Percentiles rank a stretch among this genome's conserved stretches.
Evolutionary conservation across 2,329 filamentous ascomycete genomes (phyloP).

Genomic region (Fusarium armeniacum): DNA sequence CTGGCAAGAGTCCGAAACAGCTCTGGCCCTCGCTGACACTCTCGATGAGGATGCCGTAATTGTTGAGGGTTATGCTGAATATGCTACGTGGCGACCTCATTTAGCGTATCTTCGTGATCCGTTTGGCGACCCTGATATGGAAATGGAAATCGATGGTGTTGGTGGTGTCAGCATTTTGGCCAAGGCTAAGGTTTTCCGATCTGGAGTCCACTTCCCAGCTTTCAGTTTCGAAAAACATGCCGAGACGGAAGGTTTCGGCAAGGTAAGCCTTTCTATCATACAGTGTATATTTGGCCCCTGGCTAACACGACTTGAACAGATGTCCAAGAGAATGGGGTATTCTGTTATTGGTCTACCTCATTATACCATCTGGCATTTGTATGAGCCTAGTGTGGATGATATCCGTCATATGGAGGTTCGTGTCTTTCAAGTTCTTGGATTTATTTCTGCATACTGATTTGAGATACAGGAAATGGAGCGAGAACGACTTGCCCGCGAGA

Average conservation of each 20-base stretch:
- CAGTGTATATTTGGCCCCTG: neutral
- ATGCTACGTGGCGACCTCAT: slow-evolving; percentile 97
- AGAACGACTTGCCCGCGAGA: slow-evolving; percentile 83
- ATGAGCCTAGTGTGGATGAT: slow-evolving; percentile 98
- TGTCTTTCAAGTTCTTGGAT: neutral
- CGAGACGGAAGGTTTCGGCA: slow-evolving; percentile 98
- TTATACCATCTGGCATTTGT: slow-evolving; percentile 99
- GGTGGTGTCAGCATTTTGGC: slow-evolving; percentile 97
- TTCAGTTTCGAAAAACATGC: slow-evolving; percentile 99
- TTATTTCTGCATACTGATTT: slow-evolving; percentile 26
- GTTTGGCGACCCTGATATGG: slow-evolving; percentile 98
- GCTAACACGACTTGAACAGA: slow-evolving; percentile 66
- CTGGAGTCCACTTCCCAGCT: slow-evolving; percentile 95
- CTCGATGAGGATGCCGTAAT: slow-evolving; percentile 98
- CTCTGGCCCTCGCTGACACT: slow-evolving; percentile 90
- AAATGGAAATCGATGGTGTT: slow-evolving; percentile 99
- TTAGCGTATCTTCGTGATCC: slow-evolving; percentile 96
- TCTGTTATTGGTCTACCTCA: slow-evolving; percentile 96
- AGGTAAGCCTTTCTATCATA: slow-evolving; percentile 69
- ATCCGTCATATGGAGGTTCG: slow-evolving; percentile 92
- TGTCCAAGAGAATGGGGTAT: slow-evolving; percentile 96
- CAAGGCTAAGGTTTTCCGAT: slow-evolving; percentile 94
- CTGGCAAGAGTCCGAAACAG: slow-evolving; percentile 99
- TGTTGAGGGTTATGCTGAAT: slow-evolving; percentile 98
- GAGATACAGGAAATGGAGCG: slow-evolving; percentile 85